Percentiles rank a stretch among this genome's conserved stretches.
phyloP scores from a whole-genome alignment of 148 eudicot genomes.

The Chenopodium formosanum region DNA sequence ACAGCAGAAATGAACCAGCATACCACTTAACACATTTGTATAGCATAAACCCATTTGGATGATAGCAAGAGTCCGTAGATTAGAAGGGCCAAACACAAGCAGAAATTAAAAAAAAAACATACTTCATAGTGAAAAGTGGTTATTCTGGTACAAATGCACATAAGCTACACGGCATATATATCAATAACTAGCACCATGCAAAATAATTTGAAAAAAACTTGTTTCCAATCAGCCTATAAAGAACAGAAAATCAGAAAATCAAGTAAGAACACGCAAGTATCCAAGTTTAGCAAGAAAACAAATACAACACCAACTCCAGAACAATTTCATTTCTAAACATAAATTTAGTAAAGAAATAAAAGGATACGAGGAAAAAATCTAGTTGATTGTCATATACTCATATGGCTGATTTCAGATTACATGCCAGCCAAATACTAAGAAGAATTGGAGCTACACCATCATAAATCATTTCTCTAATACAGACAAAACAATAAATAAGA shows the following conservation, averaged over 20 bases:
- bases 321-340: background rate
- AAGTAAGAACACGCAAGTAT: background rate
- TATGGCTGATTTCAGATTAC: too few relatives aligned
- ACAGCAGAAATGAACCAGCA: constrained; percentile 10
- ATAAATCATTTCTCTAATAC: too few relatives aligned
- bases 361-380: background rate
- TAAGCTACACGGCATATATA: background rate
- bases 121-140: background rate
- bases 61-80: background rate
- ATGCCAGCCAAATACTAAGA: too few relatives aligned
- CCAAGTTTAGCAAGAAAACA: background rate
- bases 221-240: background rate
- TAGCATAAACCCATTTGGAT: background rate
- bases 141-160: background rate
- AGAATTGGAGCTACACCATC: too few relatives aligned
- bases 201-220: background rate
- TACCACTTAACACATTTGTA: background rate
- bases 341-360: too few relatives aligned
- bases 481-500: too few relatives aligned
- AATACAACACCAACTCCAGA: background rate
- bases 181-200: background rate
- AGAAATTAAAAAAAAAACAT: background rate
- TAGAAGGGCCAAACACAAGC: background rate
- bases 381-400: background rate
- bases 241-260: background rate